Evolutionary conservation across 2,329 filamentous ascomycete species (phyloP).

Genomic region (Cladosporium velox): DNA sequence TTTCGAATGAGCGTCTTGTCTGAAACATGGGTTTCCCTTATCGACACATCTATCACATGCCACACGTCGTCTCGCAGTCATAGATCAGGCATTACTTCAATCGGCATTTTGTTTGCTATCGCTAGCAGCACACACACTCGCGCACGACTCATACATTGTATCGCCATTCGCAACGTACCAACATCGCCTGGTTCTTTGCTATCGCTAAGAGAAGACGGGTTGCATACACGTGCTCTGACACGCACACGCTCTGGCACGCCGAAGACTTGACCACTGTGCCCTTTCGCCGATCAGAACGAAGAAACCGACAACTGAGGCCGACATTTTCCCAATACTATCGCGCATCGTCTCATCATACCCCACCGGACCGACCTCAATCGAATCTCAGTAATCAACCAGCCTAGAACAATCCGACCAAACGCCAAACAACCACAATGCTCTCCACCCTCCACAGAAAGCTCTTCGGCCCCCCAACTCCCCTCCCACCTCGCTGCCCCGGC

Average conservation of each 20-base stretch:
- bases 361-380: background rate
- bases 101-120: background rate
- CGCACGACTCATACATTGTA: background rate
- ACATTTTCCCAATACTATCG: background rate
- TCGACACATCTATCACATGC: background rate
- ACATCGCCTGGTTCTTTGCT: background rate
- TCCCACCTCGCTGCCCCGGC: conserved; percentile 4
- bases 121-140: background rate
- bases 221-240: background rate
- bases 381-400: background rate
- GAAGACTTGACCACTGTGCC: background rate
- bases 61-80: background rate
- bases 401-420: background rate
- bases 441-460: background rate
- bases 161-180: background rate
- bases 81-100: background rate
- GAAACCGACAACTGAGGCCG: background rate
- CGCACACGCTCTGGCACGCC: background rate
- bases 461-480: background rate
- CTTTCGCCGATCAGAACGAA: background rate
- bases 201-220: background rate
- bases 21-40: background rate
- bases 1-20: background rate
- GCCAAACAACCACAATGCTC: background rate
- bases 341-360: background rate